phyloP scores from a whole-genome alignment of 495 filamentous ascomycete species.

The Aspergillus kassunensis region DNA sequence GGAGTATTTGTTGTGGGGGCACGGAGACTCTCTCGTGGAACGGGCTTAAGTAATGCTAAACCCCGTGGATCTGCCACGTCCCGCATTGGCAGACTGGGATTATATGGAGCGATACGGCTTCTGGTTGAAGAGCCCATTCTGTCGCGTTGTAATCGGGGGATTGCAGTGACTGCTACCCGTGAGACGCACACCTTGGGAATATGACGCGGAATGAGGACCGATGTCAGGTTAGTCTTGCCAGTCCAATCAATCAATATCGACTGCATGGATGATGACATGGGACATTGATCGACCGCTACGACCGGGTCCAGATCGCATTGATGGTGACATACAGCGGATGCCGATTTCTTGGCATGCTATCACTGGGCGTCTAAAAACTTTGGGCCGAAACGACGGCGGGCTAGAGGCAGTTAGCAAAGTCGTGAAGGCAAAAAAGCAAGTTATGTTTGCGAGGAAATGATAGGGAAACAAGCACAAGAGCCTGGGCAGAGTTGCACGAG shows the following conservation, averaged over 20 bases:
- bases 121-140: conserved; percentile 9
- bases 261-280: not conserved
- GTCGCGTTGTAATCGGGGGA: conserved; percentile 12
- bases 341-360: conserved; percentile 21
- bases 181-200: conserved; percentile 9
- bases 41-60: not conserved
- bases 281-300: not conserved
- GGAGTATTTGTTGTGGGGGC: conserved; percentile 9
- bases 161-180: conserved; percentile 11
- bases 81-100: conserved; percentile 5
- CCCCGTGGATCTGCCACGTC: conserved; percentile 9
- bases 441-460: conserved; percentile 6
- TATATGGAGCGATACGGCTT: conserved; percentile 9
- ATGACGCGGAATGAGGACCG: conserved; percentile 5
- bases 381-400: conserved; percentile 47
- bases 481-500: conserved; percentile 28
- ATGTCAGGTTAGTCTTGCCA: conserved; percentile 5
- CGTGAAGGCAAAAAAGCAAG: conserved; percentile 2
- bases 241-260: conserved; percentile 9
- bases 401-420: conserved; percentile 29
- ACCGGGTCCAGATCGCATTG: conserved; percentile 18
- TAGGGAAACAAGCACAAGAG: conserved; percentile 14
- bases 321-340: conserved; percentile 23
- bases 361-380: conserved; percentile 35
- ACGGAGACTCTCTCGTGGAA: conserved; percentile 7